Base-by-base conservation (phyloP, 1,139 yeast genomes). In the Diutina ranongensis region DNA sequence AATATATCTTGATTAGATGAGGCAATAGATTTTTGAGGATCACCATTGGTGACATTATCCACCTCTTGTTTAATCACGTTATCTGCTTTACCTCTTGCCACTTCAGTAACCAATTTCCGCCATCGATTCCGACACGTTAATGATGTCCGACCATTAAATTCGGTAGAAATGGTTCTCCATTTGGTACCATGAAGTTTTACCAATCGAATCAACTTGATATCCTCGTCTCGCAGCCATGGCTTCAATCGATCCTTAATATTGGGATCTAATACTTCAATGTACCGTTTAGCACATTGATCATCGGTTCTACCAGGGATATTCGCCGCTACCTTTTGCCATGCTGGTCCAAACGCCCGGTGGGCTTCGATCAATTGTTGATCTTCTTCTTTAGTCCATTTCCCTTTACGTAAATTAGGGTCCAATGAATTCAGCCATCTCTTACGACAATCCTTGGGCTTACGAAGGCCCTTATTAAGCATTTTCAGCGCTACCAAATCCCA, bases 281-380 rank as follows among this genome's bases (percentile, higher is more conserved):
- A 89, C 53, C 97, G 65, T 57, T 89, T 89, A 2, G 95, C 87
- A 64, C 97, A 89, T 63, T 89, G 97, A 60, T 88, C 97, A 58
- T 88, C 96, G 1, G 95, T 89, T 55, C 97, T 69, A 2, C 96
- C 95, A 1, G 78, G 74, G 12, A 88, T 83, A 46, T 76, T 80
- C 46, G 71, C 65, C 0, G 95, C 80, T 8, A 89, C 89, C 53
- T 81, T 80, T 51, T 84, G 85, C 97, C 97, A 89, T 36, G 80
- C 74, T 0, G 95, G 74, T 0, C 97, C 97, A 59, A 74, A 73
- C 51, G 71, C 74, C 45, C 74, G 67, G 57, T 74, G 83, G 1
- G 94, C 89, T 45, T 70, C 68, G 20, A 82, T 58, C 44, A 89
- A 66, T 41, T 68, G 65, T 31, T 72, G 72, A 62, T 89, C 97